Conservation (phyloP, 2,329 filamentous ascomycete species). For the Pseudogymnoascus sp. region DNA sequence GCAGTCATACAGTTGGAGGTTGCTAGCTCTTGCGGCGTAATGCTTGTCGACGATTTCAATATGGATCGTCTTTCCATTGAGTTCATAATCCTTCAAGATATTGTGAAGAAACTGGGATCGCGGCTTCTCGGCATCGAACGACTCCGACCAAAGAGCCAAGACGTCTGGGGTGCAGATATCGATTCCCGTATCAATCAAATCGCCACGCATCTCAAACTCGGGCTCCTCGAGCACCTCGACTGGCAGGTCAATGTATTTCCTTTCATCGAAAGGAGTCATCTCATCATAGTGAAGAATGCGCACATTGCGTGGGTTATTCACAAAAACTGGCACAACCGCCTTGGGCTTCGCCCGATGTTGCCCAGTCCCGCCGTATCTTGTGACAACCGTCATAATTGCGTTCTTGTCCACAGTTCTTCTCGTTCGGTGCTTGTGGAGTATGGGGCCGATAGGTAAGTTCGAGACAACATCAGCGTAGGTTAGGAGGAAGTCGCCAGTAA, state of each 20-base stretch:
- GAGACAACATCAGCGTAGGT: constrained; percentile 90
- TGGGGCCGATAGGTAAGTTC: constrained; percentile 75
- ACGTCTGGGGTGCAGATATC: constrained; percentile 98
- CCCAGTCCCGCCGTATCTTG: constrained; percentile 63
- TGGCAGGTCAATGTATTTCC: constrained; percentile 64
- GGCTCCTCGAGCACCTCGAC: constrained; percentile 66
- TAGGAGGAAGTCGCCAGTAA: constrained; percentile 83
- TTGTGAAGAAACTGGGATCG: constrained; percentile 83
- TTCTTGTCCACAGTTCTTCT: constrained; percentile 79
- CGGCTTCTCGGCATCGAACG: constrained; percentile 91
- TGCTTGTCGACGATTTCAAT: constrained; percentile 74
- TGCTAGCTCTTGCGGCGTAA: constrained; percentile 80
- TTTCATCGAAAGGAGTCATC: constrained; percentile 59
- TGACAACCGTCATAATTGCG: constrained; percentile 94
- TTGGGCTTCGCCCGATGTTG: constrained; percentile 70
- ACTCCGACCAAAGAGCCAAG: constrained; percentile 90
- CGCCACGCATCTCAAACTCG: constrained; percentile 64
- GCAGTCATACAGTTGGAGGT: constrained; percentile 81
- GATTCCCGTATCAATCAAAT: constrained; percentile 88
- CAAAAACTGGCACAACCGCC: constrained; percentile 71
- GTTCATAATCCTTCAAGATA: constrained; percentile 90
- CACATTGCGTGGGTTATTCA: constrained; percentile 70
- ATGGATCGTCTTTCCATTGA: constrained; percentile 96
- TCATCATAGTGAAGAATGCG: constrained; percentile 93
- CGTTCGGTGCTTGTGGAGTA: constrained; percentile 69